Evolutionary conservation across 371 early-diverging fungal genomes (phyloP).

Genomic region (Mortierella sp.): DNA sequence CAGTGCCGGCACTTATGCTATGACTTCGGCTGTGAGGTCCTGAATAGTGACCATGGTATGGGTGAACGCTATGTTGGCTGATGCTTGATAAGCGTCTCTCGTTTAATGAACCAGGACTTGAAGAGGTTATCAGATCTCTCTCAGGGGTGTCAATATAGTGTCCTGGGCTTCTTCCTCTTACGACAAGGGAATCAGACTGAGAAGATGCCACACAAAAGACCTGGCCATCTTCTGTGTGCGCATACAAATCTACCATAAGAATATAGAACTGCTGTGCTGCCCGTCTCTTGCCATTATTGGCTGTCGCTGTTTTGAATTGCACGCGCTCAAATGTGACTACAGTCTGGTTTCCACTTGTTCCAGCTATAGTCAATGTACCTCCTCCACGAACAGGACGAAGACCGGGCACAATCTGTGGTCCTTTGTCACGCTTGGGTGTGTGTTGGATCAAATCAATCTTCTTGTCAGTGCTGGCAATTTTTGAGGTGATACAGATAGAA

Average conservation of each 20-base stretch:
- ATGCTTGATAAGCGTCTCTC: slow-evolving; percentile 41
- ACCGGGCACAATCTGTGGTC: slow-evolving; percentile 83
- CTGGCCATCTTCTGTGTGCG: slow-evolving; percentile 65
- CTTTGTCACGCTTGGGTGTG: slow-evolving; percentile 94
- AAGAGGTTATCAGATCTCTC: slow-evolving; percentile 32
- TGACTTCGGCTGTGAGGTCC: slow-evolving; percentile 46
- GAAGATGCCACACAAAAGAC: slow-evolving; percentile 71
- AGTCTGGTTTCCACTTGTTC: slow-evolving; percentile 59
- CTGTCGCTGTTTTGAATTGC: slow-evolving; percentile 95
- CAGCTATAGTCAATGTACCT: slow-evolving; percentile 62
- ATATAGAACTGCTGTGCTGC: slow-evolving; percentile 93
- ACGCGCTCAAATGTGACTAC: slow-evolving; percentile 88
- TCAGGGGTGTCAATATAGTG: slow-evolving; percentile 78
- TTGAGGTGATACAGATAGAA: slow-evolving; percentile 75
- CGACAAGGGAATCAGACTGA: slow-evolving; percentile 84
- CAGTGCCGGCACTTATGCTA: slow-evolving; percentile 51
- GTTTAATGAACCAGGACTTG: not conserved
- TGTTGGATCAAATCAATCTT: slow-evolving; percentile 86
- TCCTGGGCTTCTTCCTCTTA: slow-evolving; percentile 92
- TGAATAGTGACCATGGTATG: slow-evolving; percentile 25
- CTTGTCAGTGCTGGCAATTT: slow-evolving; percentile 68
- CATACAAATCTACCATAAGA: slow-evolving; percentile 75
- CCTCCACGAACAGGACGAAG: slow-evolving; percentile 71
- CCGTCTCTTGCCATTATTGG: slow-evolving; percentile 88
- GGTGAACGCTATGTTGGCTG: slow-evolving; percentile 34